These are phyloP conservation scores for Piper betle DNA, from an alignment of 164 flowering plant species.

Conservation along the genomic window DNA sequence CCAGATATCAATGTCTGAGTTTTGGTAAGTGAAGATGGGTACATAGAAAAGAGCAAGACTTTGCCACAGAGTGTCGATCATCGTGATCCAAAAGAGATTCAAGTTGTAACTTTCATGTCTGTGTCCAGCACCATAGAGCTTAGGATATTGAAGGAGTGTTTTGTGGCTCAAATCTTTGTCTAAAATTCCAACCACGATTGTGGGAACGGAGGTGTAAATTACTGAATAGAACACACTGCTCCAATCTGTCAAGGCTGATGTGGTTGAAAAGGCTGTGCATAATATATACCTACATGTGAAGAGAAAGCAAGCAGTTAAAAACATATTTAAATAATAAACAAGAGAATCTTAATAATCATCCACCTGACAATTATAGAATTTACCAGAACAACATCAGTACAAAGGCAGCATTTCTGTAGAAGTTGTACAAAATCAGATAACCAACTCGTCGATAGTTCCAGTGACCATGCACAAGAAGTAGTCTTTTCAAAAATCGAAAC, in stretches of 20 bases:
- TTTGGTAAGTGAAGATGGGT: slow-evolving; percentile 43
- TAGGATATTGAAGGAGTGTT: slow-evolving; percentile 66
- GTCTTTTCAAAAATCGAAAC: slow-evolving; percentile 67
- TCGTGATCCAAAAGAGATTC: slow-evolving; percentile 73
- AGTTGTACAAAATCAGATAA: slow-evolving; percentile 77
- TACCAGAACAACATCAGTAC: slow-evolving; percentile 94
- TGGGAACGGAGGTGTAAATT: slow-evolving; percentile 68
- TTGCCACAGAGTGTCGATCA: slow-evolving; percentile 90
- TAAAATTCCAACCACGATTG: slow-evolving; percentile 73
- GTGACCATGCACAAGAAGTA: slow-evolving; percentile 87
- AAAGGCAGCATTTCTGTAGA: slow-evolving; percentile 90
- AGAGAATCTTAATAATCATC: neutral
- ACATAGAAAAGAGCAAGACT: slow-evolving; percentile 76
- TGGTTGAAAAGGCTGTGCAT: slow-evolving; percentile 62
- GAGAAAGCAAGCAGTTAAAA: slow-evolving; percentile 4
- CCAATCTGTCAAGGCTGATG: slow-evolving; percentile 83
- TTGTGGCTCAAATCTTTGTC: slow-evolving; percentile 75
- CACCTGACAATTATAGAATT: neutral
- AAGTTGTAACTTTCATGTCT: slow-evolving; percentile 79
- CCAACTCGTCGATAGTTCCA: slow-evolving; percentile 92
- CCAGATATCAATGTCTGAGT: slow-evolving; percentile 78
- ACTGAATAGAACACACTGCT: slow-evolving; percentile 77
- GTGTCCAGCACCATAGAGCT: slow-evolving; percentile 74
- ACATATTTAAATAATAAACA: neutral
- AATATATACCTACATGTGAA: slow-evolving; percentile 46